Evolutionary conservation across 768 basidiomycete species (phyloP).

Genomic region (Naganishia vaughanmartiniae): DNA sequence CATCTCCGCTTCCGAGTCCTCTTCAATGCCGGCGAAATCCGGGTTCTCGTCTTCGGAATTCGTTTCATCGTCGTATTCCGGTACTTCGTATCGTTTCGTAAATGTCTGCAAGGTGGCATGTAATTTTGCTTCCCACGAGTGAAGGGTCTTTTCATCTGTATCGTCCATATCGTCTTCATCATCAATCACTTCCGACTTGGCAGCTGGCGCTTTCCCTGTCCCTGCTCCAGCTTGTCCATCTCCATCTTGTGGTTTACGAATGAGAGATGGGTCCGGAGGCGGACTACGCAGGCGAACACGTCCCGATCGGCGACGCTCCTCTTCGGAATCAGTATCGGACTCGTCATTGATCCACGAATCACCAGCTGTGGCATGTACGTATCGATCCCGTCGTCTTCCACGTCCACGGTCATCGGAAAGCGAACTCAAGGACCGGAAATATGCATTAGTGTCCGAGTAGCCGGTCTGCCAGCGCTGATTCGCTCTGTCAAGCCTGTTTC

Average conservation of each 20-base stretch:
- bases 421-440: neutral
- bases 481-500: neutral
- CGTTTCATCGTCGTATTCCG: neutral
- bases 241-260: too few species aligned
- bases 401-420: neutral
- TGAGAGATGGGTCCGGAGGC: neutral
- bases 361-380: neutral
- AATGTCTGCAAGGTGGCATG: neutral
- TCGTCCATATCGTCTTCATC: neutral
- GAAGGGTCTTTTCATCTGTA: neutral
- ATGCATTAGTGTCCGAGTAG: neutral
- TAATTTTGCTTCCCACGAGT: neutral
- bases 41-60: constrained; percentile 7
- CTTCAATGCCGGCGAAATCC: constrained; percentile 7
- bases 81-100: constrained; percentile 5
- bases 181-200: neutral
- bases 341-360: constrained; percentile 19
- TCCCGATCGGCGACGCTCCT: too few species aligned
- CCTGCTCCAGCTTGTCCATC: neutral
- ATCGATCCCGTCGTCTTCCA: neutral
- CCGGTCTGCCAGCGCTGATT: neutral
- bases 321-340: neutral
- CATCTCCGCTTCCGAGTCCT: constrained; percentile 1
- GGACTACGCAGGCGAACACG: constrained; percentile 1
- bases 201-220: neutral